A percentile compares a stretch with the other conserved stretches of the same genome.
phyloP scores from a whole-genome alignment of 1,139 yeast genomes.

The Kluyveromyces marxianus region DNA sequence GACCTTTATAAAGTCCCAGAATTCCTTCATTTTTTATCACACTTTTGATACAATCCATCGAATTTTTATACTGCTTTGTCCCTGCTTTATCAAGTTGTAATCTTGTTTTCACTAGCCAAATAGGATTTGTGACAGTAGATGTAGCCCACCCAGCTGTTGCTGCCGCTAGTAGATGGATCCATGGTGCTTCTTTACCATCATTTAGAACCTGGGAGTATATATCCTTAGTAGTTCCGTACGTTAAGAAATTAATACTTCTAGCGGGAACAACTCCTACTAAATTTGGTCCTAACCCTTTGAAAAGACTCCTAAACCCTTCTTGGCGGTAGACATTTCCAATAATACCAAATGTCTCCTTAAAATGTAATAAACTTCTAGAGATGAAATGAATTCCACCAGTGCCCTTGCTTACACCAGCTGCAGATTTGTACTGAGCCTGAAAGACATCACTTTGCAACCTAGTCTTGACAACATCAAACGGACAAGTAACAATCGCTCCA shows the following conservation, averaged over 20 bases:
- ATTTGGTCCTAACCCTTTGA: slow-evolving; percentile 94
- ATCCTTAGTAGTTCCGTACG: slow-evolving; percentile 89
- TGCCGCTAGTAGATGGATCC: slow-evolving; percentile 86
- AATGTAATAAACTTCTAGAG: slow-evolving; percentile 53
- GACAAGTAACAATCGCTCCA: slow-evolving; percentile 90
- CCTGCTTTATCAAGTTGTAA: slow-evolving; percentile 72
- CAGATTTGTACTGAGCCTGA: slow-evolving; percentile 24
- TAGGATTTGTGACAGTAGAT: slow-evolving; percentile 98
- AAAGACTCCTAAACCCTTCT: slow-evolving; percentile 83
- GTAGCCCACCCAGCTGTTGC: slow-evolving; percentile 91
- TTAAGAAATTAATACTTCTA: slow-evolving; percentile 90
- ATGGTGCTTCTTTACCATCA: slow-evolving; percentile 69
- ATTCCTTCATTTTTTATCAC: slow-evolving; percentile 74
- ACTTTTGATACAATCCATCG: slow-evolving; percentile 74
- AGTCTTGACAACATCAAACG: slow-evolving; percentile 94
- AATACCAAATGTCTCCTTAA: slow-evolving; percentile 74
- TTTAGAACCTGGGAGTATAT: slow-evolving; percentile 56
- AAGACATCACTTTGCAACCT: slow-evolving; percentile 81
- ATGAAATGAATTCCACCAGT: slow-evolving; percentile 25
- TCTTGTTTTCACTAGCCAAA: slow-evolving; percentile 94
- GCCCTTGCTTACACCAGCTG: slow-evolving; percentile 9
- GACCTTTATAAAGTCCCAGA: slow-evolving; percentile 72
- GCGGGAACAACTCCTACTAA: slow-evolving; percentile 99
- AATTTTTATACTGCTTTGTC: slow-evolving; percentile 60
- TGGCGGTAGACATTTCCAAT: slow-evolving; percentile 55